A percentile compares a stretch with the other conserved stretches of the same genome.
These are phyloP conservation scores for Boletus insuetus DNA, from an alignment of 768 basidiomycete species.

Conservation along the genomic window DNA sequence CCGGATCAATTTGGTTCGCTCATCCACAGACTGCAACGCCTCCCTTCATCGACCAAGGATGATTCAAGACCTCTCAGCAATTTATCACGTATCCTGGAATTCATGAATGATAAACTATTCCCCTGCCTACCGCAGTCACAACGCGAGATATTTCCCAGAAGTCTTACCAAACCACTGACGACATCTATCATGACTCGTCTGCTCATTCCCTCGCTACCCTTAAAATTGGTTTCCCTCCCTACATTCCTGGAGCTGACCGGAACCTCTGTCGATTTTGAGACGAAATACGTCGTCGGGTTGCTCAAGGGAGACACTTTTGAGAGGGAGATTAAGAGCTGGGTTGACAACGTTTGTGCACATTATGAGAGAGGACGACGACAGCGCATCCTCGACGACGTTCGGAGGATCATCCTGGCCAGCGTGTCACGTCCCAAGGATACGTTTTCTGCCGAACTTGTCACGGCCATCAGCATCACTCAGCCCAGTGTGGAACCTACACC, in stretches of 20 bases:
- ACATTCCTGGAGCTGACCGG: slow-evolving; percentile 56
- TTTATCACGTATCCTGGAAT: slow-evolving; percentile 56
- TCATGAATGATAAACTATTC: slow-evolving; percentile 59
- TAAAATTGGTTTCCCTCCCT: slow-evolving; percentile 56
- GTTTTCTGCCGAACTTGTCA: slow-evolving; percentile 24
- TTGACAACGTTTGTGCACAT: slow-evolving; percentile 61
- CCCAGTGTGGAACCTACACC: not conserved
- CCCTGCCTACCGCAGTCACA: slow-evolving; percentile 50
- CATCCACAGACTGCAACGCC: slow-evolving; percentile 48
- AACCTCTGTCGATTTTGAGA: slow-evolving; percentile 67
- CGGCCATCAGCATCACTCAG: slow-evolving; percentile 1
- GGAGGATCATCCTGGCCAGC: slow-evolving; percentile 49
- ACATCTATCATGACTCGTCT: slow-evolving; percentile 62
- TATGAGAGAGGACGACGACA: slow-evolving; percentile 77
- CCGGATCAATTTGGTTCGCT: slow-evolving; percentile 30
- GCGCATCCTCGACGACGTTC: slow-evolving; percentile 59
- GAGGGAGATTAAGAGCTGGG: slow-evolving; percentile 64
- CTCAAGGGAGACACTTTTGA: slow-evolving; percentile 49
- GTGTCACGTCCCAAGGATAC: slow-evolving; percentile 18
- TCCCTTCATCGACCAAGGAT: slow-evolving; percentile 41
- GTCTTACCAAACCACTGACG: slow-evolving; percentile 59
- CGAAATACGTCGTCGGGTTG: slow-evolving; percentile 45
- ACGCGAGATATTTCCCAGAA: slow-evolving; percentile 45
- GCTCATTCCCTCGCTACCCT: slow-evolving; percentile 68
- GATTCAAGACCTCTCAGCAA: slow-evolving; percentile 46